Conservation (phyloP, 139 green algal species). For the Chlorella sp. region DNA sequence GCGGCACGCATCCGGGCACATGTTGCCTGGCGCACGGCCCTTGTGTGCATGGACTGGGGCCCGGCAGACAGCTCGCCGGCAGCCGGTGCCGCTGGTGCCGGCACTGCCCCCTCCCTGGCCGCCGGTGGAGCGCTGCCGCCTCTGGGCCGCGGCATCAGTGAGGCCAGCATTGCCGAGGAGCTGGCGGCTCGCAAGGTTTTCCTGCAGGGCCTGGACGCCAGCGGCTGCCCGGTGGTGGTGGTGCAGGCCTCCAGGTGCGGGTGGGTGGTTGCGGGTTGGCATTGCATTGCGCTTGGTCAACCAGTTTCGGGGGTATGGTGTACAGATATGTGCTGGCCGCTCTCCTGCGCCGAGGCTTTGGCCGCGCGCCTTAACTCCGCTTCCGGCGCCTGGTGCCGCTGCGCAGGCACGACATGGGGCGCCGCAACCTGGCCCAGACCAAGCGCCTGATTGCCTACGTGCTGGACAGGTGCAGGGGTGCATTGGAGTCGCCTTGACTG, state of each 20-base stretch:
- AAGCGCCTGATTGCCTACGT: constrained; percentile 51
- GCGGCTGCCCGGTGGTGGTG: constrained; percentile 48
- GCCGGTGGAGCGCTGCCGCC: not conserved
- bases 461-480: constrained; percentile 50
- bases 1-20: constrained; percentile 35
- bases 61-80: not conserved
- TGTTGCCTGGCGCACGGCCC: constrained; percentile 39
- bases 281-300: not conserved
- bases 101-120: not conserved
- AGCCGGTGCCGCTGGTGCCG: not conserved
- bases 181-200: constrained; percentile 55
- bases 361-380: too few relatives aligned
- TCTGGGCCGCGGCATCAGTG: constrained; percentile 23
- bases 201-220: constrained; percentile 46
- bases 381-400: too few relatives aligned
- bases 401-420: constrained; percentile 27
- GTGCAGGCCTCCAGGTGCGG: constrained; percentile 32
- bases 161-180: constrained; percentile 45
- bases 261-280: not conserved
- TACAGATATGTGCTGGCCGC: not conserved
- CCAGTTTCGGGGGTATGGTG: too few relatives aligned
- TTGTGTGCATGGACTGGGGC: not conserved
- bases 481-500: too few relatives aligned
- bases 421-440: constrained; percentile 33
- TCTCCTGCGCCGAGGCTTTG: too few relatives aligned